Percentiles rank a stretch among this genome's conserved stretches.
Conservation (phyloP, 2,329 filamentous ascomycete species). For the Aureobasidium sp. region DNA sequence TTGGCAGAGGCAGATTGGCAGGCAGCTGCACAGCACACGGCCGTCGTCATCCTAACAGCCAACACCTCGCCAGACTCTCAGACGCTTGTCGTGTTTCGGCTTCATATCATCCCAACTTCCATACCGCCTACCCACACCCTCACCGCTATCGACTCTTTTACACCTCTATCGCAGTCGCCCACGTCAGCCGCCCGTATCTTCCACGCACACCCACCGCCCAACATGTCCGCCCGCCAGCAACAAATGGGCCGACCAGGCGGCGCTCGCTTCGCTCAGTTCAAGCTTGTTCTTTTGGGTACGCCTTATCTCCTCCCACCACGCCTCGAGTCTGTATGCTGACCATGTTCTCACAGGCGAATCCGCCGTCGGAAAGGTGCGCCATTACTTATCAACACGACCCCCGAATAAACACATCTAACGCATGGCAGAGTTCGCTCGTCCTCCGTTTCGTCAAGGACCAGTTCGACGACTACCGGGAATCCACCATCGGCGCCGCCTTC, state of each 20-base stretch:
- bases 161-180: not conserved
- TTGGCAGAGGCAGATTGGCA: not conserved
- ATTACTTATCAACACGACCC: not conserved
- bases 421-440: constrained; percentile 79
- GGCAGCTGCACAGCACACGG: too few species aligned
- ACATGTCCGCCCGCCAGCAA: constrained; percentile 80
- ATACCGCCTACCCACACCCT: not conserved
- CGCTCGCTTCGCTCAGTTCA: constrained; percentile 94
- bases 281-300: constrained; percentile 91
- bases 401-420: constrained; percentile 19
- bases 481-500: constrained; percentile 96
- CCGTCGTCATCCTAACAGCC: constrained; percentile 3
- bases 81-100: not conserved
- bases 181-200: not conserved
- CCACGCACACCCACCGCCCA: constrained; percentile 13
- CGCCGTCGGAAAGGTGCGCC: constrained; percentile 71
- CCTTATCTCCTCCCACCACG: constrained; percentile 2
- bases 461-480: constrained; percentile 98
- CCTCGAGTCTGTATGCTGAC: not conserved
- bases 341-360: constrained; percentile 70
- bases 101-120: not conserved
- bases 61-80: not conserved
- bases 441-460: constrained; percentile 99
- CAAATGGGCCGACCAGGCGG: constrained; percentile 56
- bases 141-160: not conserved